phyloP scores from a whole-genome alignment of 2,329 filamentous ascomycete genomes.

The Ceratocystis colombiana region DNA sequence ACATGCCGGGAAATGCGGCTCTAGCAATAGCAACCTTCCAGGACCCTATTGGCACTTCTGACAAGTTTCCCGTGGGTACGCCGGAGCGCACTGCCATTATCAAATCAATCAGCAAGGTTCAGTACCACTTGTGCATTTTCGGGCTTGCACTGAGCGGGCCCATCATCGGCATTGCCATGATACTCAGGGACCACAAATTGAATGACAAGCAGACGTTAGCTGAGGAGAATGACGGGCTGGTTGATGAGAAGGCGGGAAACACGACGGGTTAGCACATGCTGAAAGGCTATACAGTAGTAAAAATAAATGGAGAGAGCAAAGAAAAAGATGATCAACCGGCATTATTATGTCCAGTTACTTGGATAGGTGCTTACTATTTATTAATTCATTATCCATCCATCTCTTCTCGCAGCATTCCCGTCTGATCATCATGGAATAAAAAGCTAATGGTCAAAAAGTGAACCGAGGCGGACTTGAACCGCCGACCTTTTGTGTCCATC shows the following conservation, averaged over 20 bases:
- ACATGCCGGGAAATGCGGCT: slow-evolving; percentile 33
- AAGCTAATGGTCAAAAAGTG: too few species aligned
- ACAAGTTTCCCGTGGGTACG: slow-evolving; percentile 35
- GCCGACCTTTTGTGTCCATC: too few species aligned
- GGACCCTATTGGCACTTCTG: slow-evolving; percentile 32
- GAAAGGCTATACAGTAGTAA: not conserved
- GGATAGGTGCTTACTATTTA: too few species aligned
- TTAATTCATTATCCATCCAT: too few species aligned
- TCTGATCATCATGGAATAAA: too few species aligned
- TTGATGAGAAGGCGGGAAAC: not conserved
- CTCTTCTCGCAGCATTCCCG: too few species aligned
- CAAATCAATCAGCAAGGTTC: slow-evolving; percentile 31
- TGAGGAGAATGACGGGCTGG: slow-evolving; percentile 18
- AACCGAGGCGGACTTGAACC: too few species aligned
- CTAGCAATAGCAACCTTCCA: slow-evolving; percentile 33
- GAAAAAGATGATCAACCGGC: too few species aligned
- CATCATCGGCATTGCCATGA: slow-evolving; percentile 37
- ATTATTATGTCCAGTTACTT: too few species aligned
- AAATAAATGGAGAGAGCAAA: not conserved
- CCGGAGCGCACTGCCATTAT: slow-evolving; percentile 37
- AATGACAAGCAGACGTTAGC: slow-evolving; percentile 39
- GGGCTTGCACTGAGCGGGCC: slow-evolving; percentile 42
- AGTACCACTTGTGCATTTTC: slow-evolving; percentile 39
- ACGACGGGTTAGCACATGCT: not conserved
- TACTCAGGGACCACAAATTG: slow-evolving; percentile 38